phyloP scores from a whole-genome alignment of 345 rosid species.

The Eucalyptus caleyi region DNA sequence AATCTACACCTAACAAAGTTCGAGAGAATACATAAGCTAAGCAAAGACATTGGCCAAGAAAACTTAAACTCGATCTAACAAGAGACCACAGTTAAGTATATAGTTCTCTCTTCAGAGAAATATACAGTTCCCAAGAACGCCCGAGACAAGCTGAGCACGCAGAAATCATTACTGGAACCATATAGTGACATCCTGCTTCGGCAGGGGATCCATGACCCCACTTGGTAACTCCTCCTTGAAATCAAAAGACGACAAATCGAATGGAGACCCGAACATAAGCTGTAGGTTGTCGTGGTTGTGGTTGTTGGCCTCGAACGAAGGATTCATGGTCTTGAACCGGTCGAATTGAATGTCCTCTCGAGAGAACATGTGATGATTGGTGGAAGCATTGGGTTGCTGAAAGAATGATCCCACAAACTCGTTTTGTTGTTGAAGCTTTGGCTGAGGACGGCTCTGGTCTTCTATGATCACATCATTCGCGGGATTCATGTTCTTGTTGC shows the following conservation, averaged over 20 bases:
- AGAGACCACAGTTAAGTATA: background rate
- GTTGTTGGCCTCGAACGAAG: constrained; percentile 11
- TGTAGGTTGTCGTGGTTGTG: constrained; percentile 18
- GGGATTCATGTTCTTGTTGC: constrained; percentile 23
- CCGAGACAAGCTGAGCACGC: background rate
- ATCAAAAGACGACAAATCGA: constrained; percentile 48
- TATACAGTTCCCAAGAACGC: background rate
- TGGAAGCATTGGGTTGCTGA: constrained; percentile 36
- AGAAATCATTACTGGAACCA: constrained; percentile 37
- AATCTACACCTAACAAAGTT: background rate
- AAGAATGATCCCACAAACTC: constrained; percentile 43
- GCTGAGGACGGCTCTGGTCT: constrained; percentile 24
- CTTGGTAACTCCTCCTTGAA: constrained; percentile 62
- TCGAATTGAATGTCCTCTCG: constrained; percentile 42
- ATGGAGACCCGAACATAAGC: constrained; percentile 53
- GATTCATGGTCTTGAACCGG: constrained; percentile 21
- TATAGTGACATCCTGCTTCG: constrained; percentile 55
- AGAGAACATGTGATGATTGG: constrained; percentile 28
- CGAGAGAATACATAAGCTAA: background rate
- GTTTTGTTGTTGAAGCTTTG: constrained; percentile 45
- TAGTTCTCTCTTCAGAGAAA: background rate
- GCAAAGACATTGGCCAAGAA: background rate
- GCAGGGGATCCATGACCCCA: constrained; percentile 32
- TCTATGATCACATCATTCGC: constrained; percentile 17
- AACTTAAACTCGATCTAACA: background rate